Evolutionary conservation across 192 early-diverging fungal species (phyloP), one percentile per base, ranked within the genome.

Genomic region (Coemansia sp.): DNA sequence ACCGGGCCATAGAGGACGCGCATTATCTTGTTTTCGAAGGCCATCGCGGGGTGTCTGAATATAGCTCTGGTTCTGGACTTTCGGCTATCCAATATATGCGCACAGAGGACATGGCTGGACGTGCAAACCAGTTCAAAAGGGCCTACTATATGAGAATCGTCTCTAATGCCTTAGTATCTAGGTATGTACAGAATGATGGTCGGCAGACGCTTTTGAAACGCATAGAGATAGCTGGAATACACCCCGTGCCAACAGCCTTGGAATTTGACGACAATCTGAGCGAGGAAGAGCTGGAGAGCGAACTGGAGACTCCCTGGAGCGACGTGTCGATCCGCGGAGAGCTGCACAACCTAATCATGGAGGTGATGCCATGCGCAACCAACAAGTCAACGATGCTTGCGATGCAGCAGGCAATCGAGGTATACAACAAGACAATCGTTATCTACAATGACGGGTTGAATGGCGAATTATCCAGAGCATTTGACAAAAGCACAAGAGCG

Each of bases 381-480:
- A 74, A 61, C 61, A 55, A 58, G 30, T 71, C 77, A 2, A 71
- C 60, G 8, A 71, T 65, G 68, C 39, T 67, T 13, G 72, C 72
- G n/a, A 70, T 79, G 71, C 71, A 74, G 65, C 72, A 52, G 31
- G 34, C 77, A 0, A 70, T 74, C 16, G 77, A 74, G 62, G 53
- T 62, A 10, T 79, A 74, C 64, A 79, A 79, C 77, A 74, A 58
- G 31, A 29, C 60, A 0, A 64, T 67, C 1, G 30, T 79, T 13
- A 68, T 70, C 37, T 66, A 61, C 35, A 15, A 61, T 2, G 61
- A 58, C 10, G 21, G 28, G 1, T 52, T 25, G 63, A 37, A 55
- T 16, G 46, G 43, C 52, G 63, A 62, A 30, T 35, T 58, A 15
- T 20, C 46, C 25, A 23, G 20, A 1, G 49, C 48, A 13, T 64